Percentiles rank a stretch among this genome's conserved stretches.
Conservation (phyloP, 345 rosid genomes). For the Salix brachista region DNA sequence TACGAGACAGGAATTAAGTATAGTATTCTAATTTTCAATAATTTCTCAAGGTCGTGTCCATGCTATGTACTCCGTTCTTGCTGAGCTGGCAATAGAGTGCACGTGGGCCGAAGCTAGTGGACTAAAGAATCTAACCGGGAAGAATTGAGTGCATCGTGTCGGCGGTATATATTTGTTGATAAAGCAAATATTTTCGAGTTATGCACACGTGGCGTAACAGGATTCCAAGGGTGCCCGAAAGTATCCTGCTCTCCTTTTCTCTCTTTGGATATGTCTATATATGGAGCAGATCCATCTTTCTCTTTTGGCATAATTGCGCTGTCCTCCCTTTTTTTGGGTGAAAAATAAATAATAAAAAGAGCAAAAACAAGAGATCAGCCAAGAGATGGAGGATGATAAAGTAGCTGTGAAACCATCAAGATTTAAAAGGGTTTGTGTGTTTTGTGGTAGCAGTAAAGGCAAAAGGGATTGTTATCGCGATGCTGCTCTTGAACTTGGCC, state of each 20-base stretch:
- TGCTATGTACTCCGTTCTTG: background rate
- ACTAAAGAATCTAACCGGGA: background rate
- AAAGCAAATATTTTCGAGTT: background rate
- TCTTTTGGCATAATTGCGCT: slow-evolving; percentile 14
- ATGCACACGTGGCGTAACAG: slow-evolving; percentile 30
- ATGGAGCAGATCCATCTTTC: slow-evolving; percentile 16
- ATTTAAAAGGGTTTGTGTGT: slow-evolving; percentile 80
- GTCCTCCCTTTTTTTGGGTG: background rate
- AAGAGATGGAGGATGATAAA: slow-evolving; percentile 28
- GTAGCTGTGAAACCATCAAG: slow-evolving; percentile 46
- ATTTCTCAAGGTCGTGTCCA: background rate
- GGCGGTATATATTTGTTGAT: slow-evolving; percentile 20
- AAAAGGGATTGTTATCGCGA: slow-evolving; percentile 59
- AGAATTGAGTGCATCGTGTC: slow-evolving; percentile 9
- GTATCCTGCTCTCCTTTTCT: background rate
- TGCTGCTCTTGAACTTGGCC: slow-evolving; percentile 78
- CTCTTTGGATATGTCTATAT: slow-evolving; percentile 13
- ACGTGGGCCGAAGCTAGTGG: background rate
- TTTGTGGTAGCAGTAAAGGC: slow-evolving; percentile 89
- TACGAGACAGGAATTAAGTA: background rate
- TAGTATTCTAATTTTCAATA: background rate
- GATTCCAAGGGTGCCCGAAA: slow-evolving; percentile 14
- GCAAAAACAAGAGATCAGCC: background rate
- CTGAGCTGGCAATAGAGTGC: background rate
- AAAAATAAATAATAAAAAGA: background rate